phyloP scores from a whole-genome alignment of 2,329 filamentous ascomycete genomes.

The Hymenotorrendiella dingleyae region DNA sequence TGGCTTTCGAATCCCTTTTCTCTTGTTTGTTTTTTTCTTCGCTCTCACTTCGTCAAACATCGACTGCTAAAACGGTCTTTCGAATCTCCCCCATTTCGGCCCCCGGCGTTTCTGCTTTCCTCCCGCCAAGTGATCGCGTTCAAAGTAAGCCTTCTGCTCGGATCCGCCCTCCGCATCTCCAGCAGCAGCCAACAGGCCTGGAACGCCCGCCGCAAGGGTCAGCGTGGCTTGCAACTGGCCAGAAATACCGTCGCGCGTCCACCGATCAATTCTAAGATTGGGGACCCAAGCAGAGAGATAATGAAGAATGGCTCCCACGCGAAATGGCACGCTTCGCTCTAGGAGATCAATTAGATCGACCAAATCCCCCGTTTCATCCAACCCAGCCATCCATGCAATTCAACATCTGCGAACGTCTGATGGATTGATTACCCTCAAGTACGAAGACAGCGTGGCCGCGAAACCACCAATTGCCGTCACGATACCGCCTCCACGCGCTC shows the following conservation, averaged over 20 bases:
- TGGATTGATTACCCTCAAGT: slow-evolving; percentile 47
- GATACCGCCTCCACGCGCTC: slow-evolving; percentile 24
- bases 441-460: slow-evolving; percentile 54
- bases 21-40: too few species aligned
- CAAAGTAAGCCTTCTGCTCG: not conserved
- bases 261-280: not conserved
- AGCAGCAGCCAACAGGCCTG: not conserved
- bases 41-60: too few species aligned
- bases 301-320: slow-evolving; percentile 1
- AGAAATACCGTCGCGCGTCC: slow-evolving; percentile 1
- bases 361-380: too few species aligned
- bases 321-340: not conserved
- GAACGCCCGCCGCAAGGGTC: not conserved
- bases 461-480: slow-evolving; percentile 48
- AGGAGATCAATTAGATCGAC: not conserved
- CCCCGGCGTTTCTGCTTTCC: not conserved
- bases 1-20: too few species aligned
- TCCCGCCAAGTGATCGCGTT: too few species aligned
- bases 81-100: not conserved
- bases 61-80: too few species aligned
- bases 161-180: not conserved
- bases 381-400: not conserved
- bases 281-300: not conserved
- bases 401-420: too few species aligned
- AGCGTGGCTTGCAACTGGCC: not conserved